phyloP scores from a whole-genome alignment of 306 rosid genomes.

The Vicia sativa region DNA sequence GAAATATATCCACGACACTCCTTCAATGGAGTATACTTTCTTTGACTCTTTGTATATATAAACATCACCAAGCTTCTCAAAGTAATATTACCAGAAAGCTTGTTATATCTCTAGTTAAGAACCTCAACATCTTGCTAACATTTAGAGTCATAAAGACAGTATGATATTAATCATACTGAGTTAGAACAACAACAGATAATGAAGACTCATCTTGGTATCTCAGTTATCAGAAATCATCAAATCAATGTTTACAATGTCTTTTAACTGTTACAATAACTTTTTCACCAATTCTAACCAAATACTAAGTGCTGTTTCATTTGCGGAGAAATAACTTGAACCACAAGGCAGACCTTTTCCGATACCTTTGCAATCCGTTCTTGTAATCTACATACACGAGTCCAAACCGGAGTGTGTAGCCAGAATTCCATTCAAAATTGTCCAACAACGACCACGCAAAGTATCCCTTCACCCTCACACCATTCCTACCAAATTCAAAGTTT shows the following conservation, averaged over 20 bases:
- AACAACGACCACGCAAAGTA: slow-evolving; percentile 74
- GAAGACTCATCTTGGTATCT: not conserved
- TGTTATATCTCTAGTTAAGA: too few species aligned
- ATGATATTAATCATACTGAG: too few species aligned
- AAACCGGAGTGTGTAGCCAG: slow-evolving; percentile 61
- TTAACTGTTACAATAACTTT: not conserved
- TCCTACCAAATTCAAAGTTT: slow-evolving; percentile 43
- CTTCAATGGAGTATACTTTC: too few species aligned
- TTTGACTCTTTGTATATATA: too few species aligned
- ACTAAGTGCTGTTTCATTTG: slow-evolving; percentile 13
- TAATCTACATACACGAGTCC: slow-evolving; percentile 65
- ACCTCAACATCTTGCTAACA: too few species aligned
- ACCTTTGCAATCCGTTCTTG: slow-evolving; percentile 54
- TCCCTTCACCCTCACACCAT: slow-evolving; percentile 68
- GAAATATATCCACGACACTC: too few species aligned
- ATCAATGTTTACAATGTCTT: slow-evolving; percentile 24
- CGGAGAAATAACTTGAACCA: slow-evolving; percentile 68
- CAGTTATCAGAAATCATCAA: slow-evolving; percentile 12
- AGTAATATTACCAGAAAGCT: too few species aligned
- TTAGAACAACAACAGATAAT: not conserved
- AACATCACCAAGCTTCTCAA: too few species aligned
- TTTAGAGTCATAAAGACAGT: too few species aligned
- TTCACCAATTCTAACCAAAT: not conserved
- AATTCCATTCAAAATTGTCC: slow-evolving; percentile 66
- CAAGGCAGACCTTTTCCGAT: slow-evolving; percentile 60